These are phyloP conservation scores for Ascochyta pisi DNA, from an alignment of 2,329 filamentous ascomycete species.

Conservation along the genomic window DNA sequence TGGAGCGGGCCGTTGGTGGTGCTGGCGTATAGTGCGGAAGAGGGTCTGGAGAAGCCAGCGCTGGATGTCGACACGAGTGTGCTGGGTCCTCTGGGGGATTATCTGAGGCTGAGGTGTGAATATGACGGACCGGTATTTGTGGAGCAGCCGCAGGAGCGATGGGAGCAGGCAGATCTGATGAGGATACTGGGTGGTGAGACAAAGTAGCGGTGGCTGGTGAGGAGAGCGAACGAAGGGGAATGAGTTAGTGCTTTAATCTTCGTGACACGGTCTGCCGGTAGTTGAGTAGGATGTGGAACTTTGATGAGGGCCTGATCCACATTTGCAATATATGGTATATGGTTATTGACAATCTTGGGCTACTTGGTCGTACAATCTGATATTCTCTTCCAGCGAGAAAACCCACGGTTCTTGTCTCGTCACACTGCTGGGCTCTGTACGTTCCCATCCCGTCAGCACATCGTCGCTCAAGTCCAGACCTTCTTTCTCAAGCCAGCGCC, in stretches of 20 bases:
- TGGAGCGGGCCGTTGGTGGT: conserved; percentile 18
- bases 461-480: conserved; percentile 7
- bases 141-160: conserved; percentile 24
- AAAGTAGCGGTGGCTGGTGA: too few species aligned
- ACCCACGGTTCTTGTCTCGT: conserved; percentile 2
- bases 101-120: conserved; percentile 17
- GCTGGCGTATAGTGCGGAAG: conserved; percentile 14
- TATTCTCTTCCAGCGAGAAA: conserved; percentile 11
- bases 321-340: not conserved
- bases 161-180: conserved; percentile 8
- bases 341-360: conserved; percentile 10
- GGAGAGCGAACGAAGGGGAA: too few species aligned
- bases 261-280: too few species aligned
- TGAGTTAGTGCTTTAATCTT: too few species aligned
- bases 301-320: not conserved
- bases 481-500: conserved; percentile 9
- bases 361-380: conserved; percentile 10
- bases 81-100: conserved; percentile 15
- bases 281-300: not conserved
- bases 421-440: not conserved
- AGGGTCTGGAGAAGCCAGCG: conserved; percentile 16
- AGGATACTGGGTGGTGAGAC: conserved; percentile 1
- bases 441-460: conserved; percentile 9
- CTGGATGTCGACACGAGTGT: conserved; percentile 16
- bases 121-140: conserved; percentile 22